Evolutionary conservation across 192 early-diverging fungal species (phyloP), one percentile per base, ranked within the genome.

Genomic region (Pilaira anomala): DNA sequence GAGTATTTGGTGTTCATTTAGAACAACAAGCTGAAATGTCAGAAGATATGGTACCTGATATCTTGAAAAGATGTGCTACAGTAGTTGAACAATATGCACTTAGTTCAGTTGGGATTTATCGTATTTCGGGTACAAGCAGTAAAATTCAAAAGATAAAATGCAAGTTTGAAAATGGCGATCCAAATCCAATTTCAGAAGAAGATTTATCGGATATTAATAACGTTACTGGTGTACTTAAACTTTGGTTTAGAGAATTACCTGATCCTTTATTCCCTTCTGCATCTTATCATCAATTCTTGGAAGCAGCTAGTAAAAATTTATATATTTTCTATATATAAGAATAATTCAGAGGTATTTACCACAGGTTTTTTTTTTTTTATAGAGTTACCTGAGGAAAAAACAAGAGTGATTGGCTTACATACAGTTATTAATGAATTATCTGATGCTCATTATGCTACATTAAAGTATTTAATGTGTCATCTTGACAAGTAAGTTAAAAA

Each of bases 221-320:
- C 62, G 78, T 96, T 5, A 75, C 92, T 24, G 84, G 91, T 56
- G 85, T 92, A 21, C 72, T 99, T 9, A 99, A 99, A 69, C 78
- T 95, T 44, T 99, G 90, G 83, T 90, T 99, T 68, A 82, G 95
- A 30, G 94, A 97, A 69, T 68, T 99, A 9, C 92, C 94, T 2
- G 92, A 94, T 53, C 89, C 93, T 3, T 73, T 97, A 0, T 79
- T 99, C 56, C 91, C 94, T 58, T 72, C 76, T 30, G 56, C 60
- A 16, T 74, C 80, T 63, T 94, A 88, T 62, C 77, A 79, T 14
- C 71, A 83, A 33, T 83, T 94, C 26, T 74, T 93, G 30, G 85
- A 85, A 26, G 90, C 91, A 5, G 84, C 90, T 1, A 72, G 90
- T 88, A 75, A 78, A 79, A 83, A 29, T 24, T 29, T 1, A 24